Evolutionary conservation across 805 yeast genomes (phyloP).

Genomic region (Metschnikowia matae): DNA sequence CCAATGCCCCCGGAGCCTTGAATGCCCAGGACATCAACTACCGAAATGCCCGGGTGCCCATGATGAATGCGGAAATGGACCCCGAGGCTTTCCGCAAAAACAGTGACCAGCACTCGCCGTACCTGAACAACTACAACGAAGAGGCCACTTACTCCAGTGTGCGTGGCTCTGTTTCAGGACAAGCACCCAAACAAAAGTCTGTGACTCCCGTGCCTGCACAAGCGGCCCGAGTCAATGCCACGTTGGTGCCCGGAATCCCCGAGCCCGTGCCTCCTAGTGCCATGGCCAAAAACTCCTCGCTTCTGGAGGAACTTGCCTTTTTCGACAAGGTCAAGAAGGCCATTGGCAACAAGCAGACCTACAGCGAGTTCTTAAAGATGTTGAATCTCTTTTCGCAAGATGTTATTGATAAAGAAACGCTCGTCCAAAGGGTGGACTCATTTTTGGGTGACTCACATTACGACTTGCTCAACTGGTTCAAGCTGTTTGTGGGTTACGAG

Average conservation of each 20-base stretch:
- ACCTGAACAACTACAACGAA: constrained; percentile 34
- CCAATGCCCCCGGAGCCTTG: constrained; percentile 43
- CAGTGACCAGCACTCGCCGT: constrained; percentile 24
- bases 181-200: constrained; percentile 7
- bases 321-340: constrained; percentile 89
- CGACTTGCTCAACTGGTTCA: constrained; percentile 88
- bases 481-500: constrained; percentile 82
- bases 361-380: constrained; percentile 87
- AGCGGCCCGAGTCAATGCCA: constrained; percentile 46
- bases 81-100: constrained; percentile 9
- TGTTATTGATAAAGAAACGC: constrained; percentile 74
- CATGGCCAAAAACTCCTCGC: constrained; percentile 48
- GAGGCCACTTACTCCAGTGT: constrained; percentile 49
- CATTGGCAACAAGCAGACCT: constrained; percentile 83
- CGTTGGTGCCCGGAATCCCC: constrained; percentile 79
- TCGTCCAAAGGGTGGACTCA: constrained; percentile 79
- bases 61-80: constrained; percentile 8
- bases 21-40: constrained; percentile 28
- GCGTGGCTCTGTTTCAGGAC: constrained; percentile 31
- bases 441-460: constrained; percentile 73
- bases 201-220: constrained; percentile 14
- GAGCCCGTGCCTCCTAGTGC: constrained; percentile 63
- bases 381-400: constrained; percentile 87
- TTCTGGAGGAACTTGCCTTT: constrained; percentile 82
- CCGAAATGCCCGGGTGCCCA: constrained; percentile 6